Conservation (phyloP, 441 rosid species). For the Caryocar brasiliense region DNA sequence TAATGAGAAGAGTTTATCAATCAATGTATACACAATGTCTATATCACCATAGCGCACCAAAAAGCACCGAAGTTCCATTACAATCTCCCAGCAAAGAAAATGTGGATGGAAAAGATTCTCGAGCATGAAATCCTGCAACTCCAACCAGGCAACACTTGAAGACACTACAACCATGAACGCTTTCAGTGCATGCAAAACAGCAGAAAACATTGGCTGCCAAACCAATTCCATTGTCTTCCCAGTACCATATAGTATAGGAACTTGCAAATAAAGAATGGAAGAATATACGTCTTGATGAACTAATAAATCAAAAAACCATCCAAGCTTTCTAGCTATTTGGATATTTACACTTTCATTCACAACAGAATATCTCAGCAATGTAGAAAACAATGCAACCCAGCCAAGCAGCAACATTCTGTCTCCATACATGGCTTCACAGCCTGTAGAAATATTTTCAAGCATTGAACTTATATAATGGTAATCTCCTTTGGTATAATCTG, state of each 20-base stretch:
- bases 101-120: conserved; percentile 79
- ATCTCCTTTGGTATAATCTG: conserved; percentile 19
- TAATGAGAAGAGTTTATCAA: conserved; percentile 42
- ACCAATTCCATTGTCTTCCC: conserved; percentile 37
- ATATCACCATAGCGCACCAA: conserved; percentile 50
- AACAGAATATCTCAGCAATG: conserved; percentile 47
- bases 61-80: conserved; percentile 80
- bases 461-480: conserved; percentile 17
- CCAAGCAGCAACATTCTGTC: conserved; percentile 35
- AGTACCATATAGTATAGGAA: conserved; percentile 47
- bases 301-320: conserved; percentile 53
- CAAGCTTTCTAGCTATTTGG: conserved; percentile 44
- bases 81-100: conserved; percentile 64
- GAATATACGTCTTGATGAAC: conserved; percentile 55
- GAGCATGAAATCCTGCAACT: conserved; percentile 47
- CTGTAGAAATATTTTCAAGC: conserved; percentile 40
- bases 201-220: conserved; percentile 62
- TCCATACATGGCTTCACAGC: conserved; percentile 26
- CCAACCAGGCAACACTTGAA: conserved; percentile 57
- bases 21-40: conserved; percentile 31
- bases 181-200: conserved; percentile 55
- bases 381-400: conserved; percentile 41
- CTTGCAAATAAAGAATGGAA: conserved; percentile 47
- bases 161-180: conserved; percentile 54
- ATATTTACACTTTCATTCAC: conserved; percentile 40